phyloP scores from a whole-genome alignment of 2,329 filamentous ascomycete species.

The Diplodia seriata region DNA sequence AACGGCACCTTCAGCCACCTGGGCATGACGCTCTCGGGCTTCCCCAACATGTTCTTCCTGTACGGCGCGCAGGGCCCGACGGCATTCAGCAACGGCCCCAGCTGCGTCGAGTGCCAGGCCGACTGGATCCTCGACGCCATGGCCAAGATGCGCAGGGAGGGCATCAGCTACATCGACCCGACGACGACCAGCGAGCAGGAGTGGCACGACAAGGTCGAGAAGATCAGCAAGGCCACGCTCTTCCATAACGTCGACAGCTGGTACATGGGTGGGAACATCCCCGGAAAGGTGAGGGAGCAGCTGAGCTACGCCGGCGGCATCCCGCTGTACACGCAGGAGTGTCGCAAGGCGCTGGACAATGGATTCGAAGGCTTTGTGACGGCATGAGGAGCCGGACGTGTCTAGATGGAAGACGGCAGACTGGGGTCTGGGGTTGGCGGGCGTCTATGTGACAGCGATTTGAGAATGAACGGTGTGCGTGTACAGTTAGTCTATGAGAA shows the following conservation, averaged over 20 bases:
- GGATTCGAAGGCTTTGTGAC: slow-evolving; percentile 45
- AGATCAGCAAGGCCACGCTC: slow-evolving; percentile 51
- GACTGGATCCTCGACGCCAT: slow-evolving; percentile 51
- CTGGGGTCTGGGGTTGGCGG: not conserved
- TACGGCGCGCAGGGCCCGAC: slow-evolving; percentile 55
- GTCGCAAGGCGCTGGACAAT: slow-evolving; percentile 48
- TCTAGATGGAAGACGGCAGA: slow-evolving; percentile 1
- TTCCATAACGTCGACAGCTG: slow-evolving; percentile 51
- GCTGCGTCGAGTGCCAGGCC: slow-evolving; percentile 50
- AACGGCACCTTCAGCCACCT: slow-evolving; percentile 51
- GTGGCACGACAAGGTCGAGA: slow-evolving; percentile 50
- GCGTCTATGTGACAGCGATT: not conserved
- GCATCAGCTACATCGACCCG: slow-evolving; percentile 45
- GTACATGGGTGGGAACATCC: slow-evolving; percentile 56
- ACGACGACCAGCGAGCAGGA: slow-evolving; percentile 48
- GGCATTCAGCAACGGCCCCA: slow-evolving; percentile 52
- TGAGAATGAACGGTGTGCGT: too few species aligned
- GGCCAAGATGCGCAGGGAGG: slow-evolving; percentile 40
- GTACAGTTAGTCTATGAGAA: not conserved
- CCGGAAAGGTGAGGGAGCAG: slow-evolving; percentile 55
- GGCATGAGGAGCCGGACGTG: not conserved
- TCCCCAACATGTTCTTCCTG: slow-evolving; percentile 51
- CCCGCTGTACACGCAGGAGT: slow-evolving; percentile 50
- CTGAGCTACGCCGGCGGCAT: slow-evolving; percentile 54
- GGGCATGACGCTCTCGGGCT: slow-evolving; percentile 51